phyloP scores from a whole-genome alignment of 768 basidiomycete species.

The Steccherinum ochraceum region DNA sequence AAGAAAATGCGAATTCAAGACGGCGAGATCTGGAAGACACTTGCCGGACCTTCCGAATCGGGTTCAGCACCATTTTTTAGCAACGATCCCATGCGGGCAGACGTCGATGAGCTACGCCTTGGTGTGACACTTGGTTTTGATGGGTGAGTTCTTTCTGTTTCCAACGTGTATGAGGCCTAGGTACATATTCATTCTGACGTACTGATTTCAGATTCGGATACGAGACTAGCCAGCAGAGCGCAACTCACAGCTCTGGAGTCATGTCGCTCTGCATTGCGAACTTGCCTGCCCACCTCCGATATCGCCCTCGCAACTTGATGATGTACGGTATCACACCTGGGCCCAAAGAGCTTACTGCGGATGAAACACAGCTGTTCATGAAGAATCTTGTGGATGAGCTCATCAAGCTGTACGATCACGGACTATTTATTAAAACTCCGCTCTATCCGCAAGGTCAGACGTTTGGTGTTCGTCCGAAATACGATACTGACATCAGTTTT shows the following conservation, averaged over 20 bases:
- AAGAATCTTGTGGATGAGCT: slow-evolving; percentile 13
- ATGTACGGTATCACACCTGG: slow-evolving; percentile 11
- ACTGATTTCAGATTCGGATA: slow-evolving; percentile 6
- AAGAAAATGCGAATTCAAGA: slow-evolving; percentile 3
- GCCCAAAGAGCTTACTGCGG: slow-evolving; percentile 11
- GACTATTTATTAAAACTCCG: slow-evolving; percentile 11
- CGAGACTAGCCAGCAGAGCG: background rate
- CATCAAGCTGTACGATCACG: slow-evolving; percentile 11
- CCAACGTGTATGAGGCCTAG: background rate
- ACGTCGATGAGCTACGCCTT: slow-evolving; percentile 6
- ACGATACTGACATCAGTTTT: background rate
- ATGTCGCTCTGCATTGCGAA: slow-evolving; percentile 7
- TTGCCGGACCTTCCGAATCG: slow-evolving; percentile 11
- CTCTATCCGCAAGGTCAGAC: background rate
- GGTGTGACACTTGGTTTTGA: slow-evolving; percentile 10
- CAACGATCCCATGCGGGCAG: background rate
- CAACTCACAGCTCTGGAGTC: slow-evolving; percentile 7
- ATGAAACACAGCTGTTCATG: slow-evolving; percentile 13
- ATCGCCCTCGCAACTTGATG: slow-evolving; percentile 8
- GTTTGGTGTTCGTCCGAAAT: background rate
- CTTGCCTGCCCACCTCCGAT: slow-evolving; percentile 1
- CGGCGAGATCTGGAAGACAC: slow-evolving; percentile 5
- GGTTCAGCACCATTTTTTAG: slow-evolving; percentile 10
- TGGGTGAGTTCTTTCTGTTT: slow-evolving; percentile 5
- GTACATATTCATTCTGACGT: background rate